Base-by-base conservation (phyloP, 2,329 filamentous ascomycete species). In the Sphaerulina populicola region DNA sequence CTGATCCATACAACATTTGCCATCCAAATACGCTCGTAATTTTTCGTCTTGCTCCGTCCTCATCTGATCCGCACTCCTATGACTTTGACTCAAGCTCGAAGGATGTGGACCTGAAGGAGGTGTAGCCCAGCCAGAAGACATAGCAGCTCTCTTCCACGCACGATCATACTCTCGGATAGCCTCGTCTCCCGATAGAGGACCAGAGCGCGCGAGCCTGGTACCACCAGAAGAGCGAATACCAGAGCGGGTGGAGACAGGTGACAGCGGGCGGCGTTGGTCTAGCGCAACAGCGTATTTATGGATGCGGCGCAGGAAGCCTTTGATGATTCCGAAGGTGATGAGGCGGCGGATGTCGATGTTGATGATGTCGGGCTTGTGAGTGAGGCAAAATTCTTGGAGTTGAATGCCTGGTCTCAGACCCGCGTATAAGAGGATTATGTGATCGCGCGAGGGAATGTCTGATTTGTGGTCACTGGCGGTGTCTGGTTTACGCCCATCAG, bases 241-340 rank as follows among this genome's bases (percentile, higher is more conserved):
- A 18, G 45, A 52, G 37, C 43, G 43, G 12, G 45, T 33, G 1
- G 42, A 46, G 23, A 47, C 29, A 5, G 53, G 45, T 4, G 51
- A 47, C 18, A 52, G 21, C 18, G 57, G 44, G 21, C 54, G 54
- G 2, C 49, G 44, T 27, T 35, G 31, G 31, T 54, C 52, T 29
- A 59, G 40, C 9, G 78, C 80, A 49, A 94, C 80, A 27, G 88
- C 86, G 66, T 94, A 94, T 67, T 93, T 94, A 71, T 97, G 58
- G 37, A 96, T 84, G 31, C 93, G 81, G 69, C 96, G 96, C 21
- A 98, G 72, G 60, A 94, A 86, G 12, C 91, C 90, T 71, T 97
- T 97, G 68, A 97, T 94, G 53, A 96, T 79, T 51, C 91, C 93
- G 64, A 97, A 98, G 53, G 94, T 94, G 57, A 97, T 88, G 57